A percentile compares a stretch with the other conserved stretches of the same genome.
Conservation (phyloP, 805 yeast species). For the Kodamaea lidongshanica region DNA sequence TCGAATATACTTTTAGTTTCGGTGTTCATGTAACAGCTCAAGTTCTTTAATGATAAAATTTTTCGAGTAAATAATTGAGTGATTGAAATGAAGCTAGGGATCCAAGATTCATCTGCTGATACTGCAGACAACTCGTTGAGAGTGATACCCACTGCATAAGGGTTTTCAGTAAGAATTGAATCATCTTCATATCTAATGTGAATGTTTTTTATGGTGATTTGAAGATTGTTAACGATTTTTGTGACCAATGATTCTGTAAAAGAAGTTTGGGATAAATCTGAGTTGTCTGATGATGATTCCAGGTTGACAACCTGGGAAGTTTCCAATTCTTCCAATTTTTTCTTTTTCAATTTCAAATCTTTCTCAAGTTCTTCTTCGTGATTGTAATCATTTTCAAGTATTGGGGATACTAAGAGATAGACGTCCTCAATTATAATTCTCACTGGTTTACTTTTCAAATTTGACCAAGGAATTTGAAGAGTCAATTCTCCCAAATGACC, state of each 20-base stretch:
- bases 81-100: constrained; percentile 74
- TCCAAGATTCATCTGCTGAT: constrained; percentile 81
- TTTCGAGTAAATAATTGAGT: constrained; percentile 65
- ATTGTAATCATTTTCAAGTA: constrained; percentile 48
- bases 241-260: constrained; percentile 84
- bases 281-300: constrained; percentile 22
- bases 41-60: constrained; percentile 62
- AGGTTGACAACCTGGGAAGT: constrained; percentile 47
- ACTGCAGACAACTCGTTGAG: constrained; percentile 85
- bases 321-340: constrained; percentile 63
- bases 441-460: constrained; percentile 86
- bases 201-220: constrained; percentile 82
- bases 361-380: constrained; percentile 55
- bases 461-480: constrained; percentile 95
- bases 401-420: constrained; percentile 74
- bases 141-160: constrained; percentile 79
- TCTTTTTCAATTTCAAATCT: constrained; percentile 54
- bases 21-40: constrained; percentile 83
- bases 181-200: constrained; percentile 90
- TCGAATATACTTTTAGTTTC: constrained; percentile 26
- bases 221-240: constrained; percentile 88
- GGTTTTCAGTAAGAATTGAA: constrained; percentile 59
- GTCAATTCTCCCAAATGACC: constrained; percentile 90
- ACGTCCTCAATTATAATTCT: constrained; percentile 82
- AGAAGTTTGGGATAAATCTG: constrained; percentile 48